phyloP scores from a whole-genome alignment of 2,329 filamentous ascomycete genomes.

The Talaromyces sp. region DNA sequence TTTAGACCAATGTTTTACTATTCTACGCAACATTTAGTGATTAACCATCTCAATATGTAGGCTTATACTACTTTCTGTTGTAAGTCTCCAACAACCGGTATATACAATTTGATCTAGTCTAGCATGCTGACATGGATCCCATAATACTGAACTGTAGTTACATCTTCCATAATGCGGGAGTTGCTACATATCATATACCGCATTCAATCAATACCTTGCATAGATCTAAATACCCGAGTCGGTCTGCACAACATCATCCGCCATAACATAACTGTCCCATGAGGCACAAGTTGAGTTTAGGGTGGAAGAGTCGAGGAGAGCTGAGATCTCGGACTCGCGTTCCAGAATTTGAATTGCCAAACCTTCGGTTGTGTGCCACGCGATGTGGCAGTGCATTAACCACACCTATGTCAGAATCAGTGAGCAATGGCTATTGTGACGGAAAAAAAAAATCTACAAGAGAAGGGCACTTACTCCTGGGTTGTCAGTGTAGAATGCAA shows the following conservation, averaged over 20 bases:
- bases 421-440: background rate
- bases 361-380: conserved; percentile 26
- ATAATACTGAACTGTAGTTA: too few species aligned
- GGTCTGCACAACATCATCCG: conserved; percentile 33
- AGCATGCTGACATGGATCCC: too few species aligned
- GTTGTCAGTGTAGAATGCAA: conserved; percentile 43
- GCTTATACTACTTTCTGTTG: background rate
- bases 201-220: too few species aligned
- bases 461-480: conserved; percentile 30
- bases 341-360: conserved; percentile 30
- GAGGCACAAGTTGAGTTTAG: conserved; percentile 21
- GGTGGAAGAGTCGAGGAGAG: conserved; percentile 21
- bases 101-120: background rate
- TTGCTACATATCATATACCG: too few species aligned
- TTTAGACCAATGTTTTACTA: background rate
- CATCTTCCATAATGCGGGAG: too few species aligned
- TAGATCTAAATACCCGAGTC: conserved; percentile 1
- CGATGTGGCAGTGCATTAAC: conserved; percentile 45
- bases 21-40: background rate
- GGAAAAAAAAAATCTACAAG: too few species aligned
- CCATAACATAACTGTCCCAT: conserved; percentile 20
- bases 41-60: background rate
- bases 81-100: background rate
- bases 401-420: conserved; percentile 22
- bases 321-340: conserved; percentile 26